Percentiles rank a stretch among this genome's conserved stretches.
phyloP scores from a whole-genome alignment of 2,329 filamentous ascomycete species.

The Alternaria hordeiaustralica region DNA sequence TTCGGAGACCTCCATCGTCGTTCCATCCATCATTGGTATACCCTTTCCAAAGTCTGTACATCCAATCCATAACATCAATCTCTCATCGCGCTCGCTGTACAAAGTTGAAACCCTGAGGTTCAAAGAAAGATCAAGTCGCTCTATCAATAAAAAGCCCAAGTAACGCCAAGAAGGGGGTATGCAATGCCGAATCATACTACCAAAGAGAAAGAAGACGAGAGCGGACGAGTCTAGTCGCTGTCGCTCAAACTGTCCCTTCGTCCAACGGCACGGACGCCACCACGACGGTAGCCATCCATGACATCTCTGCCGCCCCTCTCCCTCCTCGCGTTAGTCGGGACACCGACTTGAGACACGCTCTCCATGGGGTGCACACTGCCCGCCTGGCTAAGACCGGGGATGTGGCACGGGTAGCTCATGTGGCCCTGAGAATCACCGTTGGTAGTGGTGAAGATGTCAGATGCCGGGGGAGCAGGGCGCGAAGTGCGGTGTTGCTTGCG shows the following conservation, averaged over 20 bases:
- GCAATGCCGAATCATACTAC: background rate
- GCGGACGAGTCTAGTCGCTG: slow-evolving; percentile 48
- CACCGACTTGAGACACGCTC: slow-evolving; percentile 51
- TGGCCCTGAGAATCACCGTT: slow-evolving; percentile 54
- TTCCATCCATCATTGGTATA: background rate
- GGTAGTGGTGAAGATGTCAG: slow-evolving; percentile 50
- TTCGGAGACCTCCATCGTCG: background rate
- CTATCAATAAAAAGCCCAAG: background rate
- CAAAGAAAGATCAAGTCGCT: background rate
- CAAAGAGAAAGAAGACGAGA: background rate
- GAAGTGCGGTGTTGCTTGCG: slow-evolving; percentile 44
- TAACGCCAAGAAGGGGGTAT: background rate
- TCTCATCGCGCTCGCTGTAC: background rate
- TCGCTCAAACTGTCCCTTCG: slow-evolving; percentile 62
- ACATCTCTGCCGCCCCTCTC: slow-evolving; percentile 47
- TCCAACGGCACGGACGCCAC: slow-evolving; percentile 48
- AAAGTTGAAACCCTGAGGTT: background rate
- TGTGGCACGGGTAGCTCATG: slow-evolving; percentile 63
- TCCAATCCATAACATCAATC: background rate
- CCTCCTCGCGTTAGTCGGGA: slow-evolving; percentile 31
- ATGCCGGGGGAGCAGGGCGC: slow-evolving; percentile 31
- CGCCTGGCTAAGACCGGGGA: slow-evolving; percentile 58
- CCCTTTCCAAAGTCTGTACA: background rate
- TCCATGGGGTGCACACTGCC: slow-evolving; percentile 45
- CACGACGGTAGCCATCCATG: slow-evolving; percentile 51